Evolutionary conservation across 345 rosid species (phyloP).

Genomic region (Anacardium occidentale): DNA sequence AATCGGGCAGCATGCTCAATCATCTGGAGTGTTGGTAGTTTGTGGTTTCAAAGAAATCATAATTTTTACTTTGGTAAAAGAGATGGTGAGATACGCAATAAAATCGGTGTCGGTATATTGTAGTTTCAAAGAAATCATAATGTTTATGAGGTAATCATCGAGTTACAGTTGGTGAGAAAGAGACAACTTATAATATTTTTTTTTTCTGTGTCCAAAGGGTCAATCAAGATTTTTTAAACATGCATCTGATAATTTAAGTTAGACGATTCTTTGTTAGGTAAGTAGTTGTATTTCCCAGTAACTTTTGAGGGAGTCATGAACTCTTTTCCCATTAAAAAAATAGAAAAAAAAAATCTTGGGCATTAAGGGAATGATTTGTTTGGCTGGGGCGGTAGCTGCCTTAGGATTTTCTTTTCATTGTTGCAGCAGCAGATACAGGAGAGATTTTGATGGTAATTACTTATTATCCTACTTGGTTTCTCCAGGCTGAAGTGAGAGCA

Average conservation of each 20-base stretch:
- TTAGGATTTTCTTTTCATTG: background rate
- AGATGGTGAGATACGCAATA: background rate
- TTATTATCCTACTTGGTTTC: conserved; percentile 1
- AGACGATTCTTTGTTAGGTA: conserved; percentile 26
- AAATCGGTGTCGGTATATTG: background rate
- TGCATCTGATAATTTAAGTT: conserved; percentile 3
- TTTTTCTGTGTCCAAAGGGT: background rate
- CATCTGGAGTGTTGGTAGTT: background rate
- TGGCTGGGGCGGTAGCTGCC: background rate
- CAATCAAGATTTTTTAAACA: conserved; percentile 12
- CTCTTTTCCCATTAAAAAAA: background rate
- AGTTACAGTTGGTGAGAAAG: conserved; percentile 27
- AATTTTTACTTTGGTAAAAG: background rate
- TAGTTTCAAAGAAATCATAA: background rate
- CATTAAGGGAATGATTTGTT: too few relatives aligned
- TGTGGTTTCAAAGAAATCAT: conserved; percentile 3
- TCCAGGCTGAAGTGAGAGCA: conserved; percentile 66
- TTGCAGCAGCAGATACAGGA: too few relatives aligned
- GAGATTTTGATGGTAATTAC: background rate
- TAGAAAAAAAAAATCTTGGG: too few relatives aligned
- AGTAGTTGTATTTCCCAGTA: conserved; percentile 24
- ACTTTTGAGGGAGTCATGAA: background rate
- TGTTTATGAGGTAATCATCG: background rate
- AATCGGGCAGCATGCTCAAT: conserved; percentile 5
- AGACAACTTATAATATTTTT: conserved; percentile 3